phyloP scores from a whole-genome alignment of 179 eudicot genomes.

The Beta corolliflora region DNA sequence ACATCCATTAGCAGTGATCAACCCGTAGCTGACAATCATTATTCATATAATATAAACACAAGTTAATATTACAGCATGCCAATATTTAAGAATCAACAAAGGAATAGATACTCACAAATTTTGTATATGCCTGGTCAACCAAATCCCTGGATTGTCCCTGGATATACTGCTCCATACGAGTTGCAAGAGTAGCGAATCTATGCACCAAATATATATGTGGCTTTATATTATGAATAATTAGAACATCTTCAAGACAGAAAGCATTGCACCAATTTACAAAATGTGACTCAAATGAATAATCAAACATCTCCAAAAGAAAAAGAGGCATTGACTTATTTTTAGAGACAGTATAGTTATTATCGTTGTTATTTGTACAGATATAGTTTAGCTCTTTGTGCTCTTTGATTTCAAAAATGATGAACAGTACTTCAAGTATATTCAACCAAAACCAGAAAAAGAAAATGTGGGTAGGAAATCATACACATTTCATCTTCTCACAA shows the following conservation, averaged over 20 bases:
- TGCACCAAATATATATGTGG: slow-evolving; percentile 12
- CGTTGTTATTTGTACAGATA: too few relatives aligned
- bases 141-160: slow-evolving; percentile 98
- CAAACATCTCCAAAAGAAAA: neutral
- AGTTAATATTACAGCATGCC: neutral
- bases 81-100: neutral
- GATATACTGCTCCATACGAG: slow-evolving; percentile 99
- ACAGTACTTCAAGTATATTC: neutral
- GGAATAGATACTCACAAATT: slow-evolving; percentile 65
- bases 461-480: neutral
- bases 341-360: neutral
- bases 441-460: neutral
- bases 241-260: neutral
- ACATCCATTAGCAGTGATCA: neutral
- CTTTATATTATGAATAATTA: neutral
- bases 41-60: neutral
- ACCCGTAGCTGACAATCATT: neutral
- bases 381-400: neutral
- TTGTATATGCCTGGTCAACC: slow-evolving; percentile 94
- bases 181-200: slow-evolving; percentile 91
- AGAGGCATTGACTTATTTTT: neutral
- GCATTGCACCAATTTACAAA: too few relatives aligned
- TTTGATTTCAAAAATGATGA: neutral
- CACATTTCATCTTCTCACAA: neutral
- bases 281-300: neutral